Evolutionary conservation across 352 stramenopile species (phyloP).

Genomic region (Pythium oligandrum): DNA sequence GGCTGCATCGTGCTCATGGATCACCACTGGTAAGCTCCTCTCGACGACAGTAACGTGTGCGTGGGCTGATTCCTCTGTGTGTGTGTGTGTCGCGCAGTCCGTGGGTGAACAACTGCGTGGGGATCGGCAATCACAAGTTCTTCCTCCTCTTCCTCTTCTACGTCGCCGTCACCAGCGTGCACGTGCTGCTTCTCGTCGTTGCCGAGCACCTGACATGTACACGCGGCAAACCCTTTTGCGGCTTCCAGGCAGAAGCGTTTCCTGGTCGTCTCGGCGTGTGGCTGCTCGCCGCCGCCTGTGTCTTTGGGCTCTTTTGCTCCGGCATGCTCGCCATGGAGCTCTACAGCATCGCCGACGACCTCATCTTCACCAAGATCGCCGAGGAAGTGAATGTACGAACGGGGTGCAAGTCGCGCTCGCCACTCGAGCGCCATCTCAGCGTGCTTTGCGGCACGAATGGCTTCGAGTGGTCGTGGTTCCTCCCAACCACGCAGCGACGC

Average conservation of each 20-base stretch:
- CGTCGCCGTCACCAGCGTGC: constrained; percentile 49
- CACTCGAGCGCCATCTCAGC: constrained; percentile 59
- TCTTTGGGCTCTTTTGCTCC: constrained; percentile 74
- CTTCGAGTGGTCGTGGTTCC: constrained; percentile 57
- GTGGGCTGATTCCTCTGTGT: no score
- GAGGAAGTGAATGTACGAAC: constrained; percentile 44
- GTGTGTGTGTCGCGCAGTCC: constrained; percentile 27
- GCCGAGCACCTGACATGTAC: constrained; percentile 46
- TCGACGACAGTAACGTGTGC: no score
- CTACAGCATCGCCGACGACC: constrained; percentile 61
- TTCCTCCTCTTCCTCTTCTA: constrained; percentile 84
- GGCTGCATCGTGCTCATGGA: constrained; percentile 79
- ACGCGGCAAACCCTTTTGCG: constrained; percentile 33
- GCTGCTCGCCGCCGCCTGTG: constrained; percentile 54
- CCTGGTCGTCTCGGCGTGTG: constrained; percentile 61
- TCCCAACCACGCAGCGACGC: constrained; percentile 40
- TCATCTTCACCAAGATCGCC: constrained; percentile 36
- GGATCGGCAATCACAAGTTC: constrained; percentile 75
- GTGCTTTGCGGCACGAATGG: constrained; percentile 74
- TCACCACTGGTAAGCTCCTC: constrained; percentile 65
- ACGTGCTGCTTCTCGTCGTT: constrained; percentile 48
- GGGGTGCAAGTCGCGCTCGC: constrained; percentile 57
- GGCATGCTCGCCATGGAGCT: constrained; percentile 80
- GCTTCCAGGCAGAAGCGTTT: constrained; percentile 50
- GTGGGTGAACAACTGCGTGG: constrained; percentile 87